Evolutionary conservation across 2,329 filamentous ascomycete genomes (phyloP), one percentile per base, ranked within the genome.

Genomic region (Penicillium sp.): DNA sequence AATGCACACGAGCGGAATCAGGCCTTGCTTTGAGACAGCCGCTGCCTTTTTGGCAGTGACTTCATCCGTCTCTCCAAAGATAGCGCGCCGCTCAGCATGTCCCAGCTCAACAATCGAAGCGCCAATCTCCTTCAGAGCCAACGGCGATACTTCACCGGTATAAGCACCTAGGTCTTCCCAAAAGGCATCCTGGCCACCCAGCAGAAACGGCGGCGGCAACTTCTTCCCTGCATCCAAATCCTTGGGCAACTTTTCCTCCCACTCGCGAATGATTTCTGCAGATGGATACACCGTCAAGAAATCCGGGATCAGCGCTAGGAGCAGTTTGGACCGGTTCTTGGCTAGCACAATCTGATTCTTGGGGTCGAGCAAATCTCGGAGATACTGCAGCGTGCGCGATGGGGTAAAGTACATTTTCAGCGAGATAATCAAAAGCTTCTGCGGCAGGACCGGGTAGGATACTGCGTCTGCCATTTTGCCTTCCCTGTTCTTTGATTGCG

Each of bases 321-420:
- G 86, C 59, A 89, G 72, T 51, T 81, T 75, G 28, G 80, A 72
- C 14, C 76, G 68, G 52, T 76, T 68, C 28, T 73, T 68, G 20
- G 75, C 65, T 3, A 75, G 67, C 33, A 76, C 67, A 23, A 78
- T 71, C 20, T 77, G 68, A 40, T 78, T 64, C 72, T 81, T 69
- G 4, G 75, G 75, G 11, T 73, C 60, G n/a, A 82, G 69, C 16
- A 87, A 68, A 11, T 71, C 71, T 45, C 69, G 60, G 68, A 82
- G 74, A 66, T 85, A 86, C 56, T 78, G 64, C 43, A 78, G 72
- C 1, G 88, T 90, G 60, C 79, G 79, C 11, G 81, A 73, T 8
- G 86, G 81, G 60, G 86, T 83, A 74, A 92, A 92, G 80, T 92
- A 91, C 83, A 91, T 89, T 67, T 91, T 91, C 40, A 88, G 83